Percentiles rank a stretch among this genome's conserved stretches.
Conservation (phyloP, 2,329 filamentous ascomycete genomes). For the Penicillium sp. region DNA sequence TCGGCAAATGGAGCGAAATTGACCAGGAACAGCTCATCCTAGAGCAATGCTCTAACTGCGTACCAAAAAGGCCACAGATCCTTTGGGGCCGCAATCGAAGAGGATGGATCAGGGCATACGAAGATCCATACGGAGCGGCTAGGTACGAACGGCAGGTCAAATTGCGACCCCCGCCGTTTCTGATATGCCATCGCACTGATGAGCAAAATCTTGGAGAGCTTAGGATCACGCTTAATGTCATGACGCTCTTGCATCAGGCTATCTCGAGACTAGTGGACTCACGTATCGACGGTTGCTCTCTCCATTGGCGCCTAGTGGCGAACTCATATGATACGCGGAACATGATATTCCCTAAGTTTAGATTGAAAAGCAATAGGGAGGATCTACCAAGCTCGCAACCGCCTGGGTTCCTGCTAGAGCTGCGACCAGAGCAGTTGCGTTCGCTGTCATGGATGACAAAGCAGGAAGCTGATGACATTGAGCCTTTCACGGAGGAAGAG, state of each 20-base stretch:
- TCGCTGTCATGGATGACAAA: constrained; percentile 64
- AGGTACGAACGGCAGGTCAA: constrained; percentile 58
- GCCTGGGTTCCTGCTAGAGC: constrained; percentile 38
- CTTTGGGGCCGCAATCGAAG: constrained; percentile 38
- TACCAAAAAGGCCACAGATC: constrained; percentile 38
- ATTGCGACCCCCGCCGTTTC: constrained; percentile 49
- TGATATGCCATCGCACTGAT: constrained; percentile 43
- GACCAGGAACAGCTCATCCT: not conserved
- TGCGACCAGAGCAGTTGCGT: constrained; percentile 59
- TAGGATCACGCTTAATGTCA: constrained; percentile 44
- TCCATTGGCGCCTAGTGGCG: constrained; percentile 54
- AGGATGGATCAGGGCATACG: constrained; percentile 49
- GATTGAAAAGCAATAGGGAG: constrained; percentile 49
- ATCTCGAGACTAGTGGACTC: constrained; percentile 31
- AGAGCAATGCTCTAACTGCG: constrained; percentile 34
- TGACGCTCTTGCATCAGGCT: constrained; percentile 44
- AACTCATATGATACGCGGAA: constrained; percentile 45
- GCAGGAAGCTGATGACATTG: constrained; percentile 53
- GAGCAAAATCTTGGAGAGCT: constrained; percentile 41
- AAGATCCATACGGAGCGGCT: constrained; percentile 57
- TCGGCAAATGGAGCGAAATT: constrained; percentile 36
- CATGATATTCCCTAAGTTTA: constrained; percentile 46
- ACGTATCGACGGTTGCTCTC: constrained; percentile 27
- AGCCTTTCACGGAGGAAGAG: constrained; percentile 58
- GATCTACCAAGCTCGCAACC: constrained; percentile 40